Conservation (phyloP, 495 filamentous ascomycete genomes). For the Penicillium herquei region DNA sequence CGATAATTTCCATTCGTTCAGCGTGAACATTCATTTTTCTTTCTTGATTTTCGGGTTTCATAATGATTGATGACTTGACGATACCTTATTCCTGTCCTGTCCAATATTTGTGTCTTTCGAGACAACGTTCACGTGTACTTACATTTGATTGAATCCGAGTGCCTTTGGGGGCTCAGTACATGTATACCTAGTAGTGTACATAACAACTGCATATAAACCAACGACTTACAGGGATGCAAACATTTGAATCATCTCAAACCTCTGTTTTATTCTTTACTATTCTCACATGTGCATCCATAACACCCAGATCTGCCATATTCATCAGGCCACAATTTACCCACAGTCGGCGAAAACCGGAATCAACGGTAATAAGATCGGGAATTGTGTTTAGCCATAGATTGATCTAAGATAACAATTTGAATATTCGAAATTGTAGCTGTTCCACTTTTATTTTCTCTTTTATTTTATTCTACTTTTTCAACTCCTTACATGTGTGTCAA, state of each 20-base stretch:
- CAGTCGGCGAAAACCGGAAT: constrained; percentile 1
- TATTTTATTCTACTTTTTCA: background rate
- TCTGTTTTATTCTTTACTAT: background rate
- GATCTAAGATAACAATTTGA: background rate
- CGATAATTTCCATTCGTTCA: background rate
- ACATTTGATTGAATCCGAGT: background rate
- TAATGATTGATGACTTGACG: constrained; percentile 3
- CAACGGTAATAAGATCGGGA: background rate
- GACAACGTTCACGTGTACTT: constrained; percentile 5
- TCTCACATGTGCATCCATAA: background rate
- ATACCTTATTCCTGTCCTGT: background rate
- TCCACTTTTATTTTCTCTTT: background rate
- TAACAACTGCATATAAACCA: background rate
- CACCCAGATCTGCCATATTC: background rate
- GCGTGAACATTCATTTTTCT: constrained; percentile 3
- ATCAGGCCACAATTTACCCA: background rate
- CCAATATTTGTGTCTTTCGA: background rate
- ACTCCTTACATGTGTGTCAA: background rate
- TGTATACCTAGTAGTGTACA: background rate
- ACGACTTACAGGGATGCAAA: background rate
- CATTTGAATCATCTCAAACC: background rate
- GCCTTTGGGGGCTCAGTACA: too few relatives aligned
- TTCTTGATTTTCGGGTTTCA: constrained; percentile 4
- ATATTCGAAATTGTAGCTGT: background rate
- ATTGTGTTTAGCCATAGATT: constrained; percentile 1